Conservation (phyloP, 805 yeast species). For the Starmerella stigmatis region DNA sequence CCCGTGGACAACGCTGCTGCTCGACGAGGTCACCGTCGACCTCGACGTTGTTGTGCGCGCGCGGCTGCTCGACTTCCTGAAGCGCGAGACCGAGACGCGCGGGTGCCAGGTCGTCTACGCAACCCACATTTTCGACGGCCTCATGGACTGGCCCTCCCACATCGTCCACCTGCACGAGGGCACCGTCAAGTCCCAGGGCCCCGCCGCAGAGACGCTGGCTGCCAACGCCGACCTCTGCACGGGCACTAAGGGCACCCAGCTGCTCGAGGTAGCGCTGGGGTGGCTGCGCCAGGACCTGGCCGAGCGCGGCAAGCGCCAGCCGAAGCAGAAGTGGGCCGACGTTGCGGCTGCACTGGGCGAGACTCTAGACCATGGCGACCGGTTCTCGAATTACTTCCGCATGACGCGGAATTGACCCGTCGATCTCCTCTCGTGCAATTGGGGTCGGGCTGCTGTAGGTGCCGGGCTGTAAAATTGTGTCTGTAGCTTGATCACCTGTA, state of each 20-base stretch:
- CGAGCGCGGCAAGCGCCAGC: slow-evolving; percentile 39
- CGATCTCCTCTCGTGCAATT: too few species aligned
- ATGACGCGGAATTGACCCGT: slow-evolving; percentile 23
- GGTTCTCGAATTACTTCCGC: slow-evolving; percentile 27
- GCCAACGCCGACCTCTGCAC: slow-evolving; percentile 16
- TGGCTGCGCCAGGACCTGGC: slow-evolving; percentile 35
- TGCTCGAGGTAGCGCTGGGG: slow-evolving; percentile 30
- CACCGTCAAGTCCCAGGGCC: slow-evolving; percentile 31
- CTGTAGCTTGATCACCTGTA: too few species aligned
- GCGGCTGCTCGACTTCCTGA: slow-evolving; percentile 58
- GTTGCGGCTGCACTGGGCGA: slow-evolving; percentile 29
- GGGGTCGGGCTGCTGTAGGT: too few species aligned
- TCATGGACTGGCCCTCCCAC: slow-evolving; percentile 81
- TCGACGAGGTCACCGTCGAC: slow-evolving; percentile 96
- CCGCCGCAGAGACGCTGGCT: slow-evolving; percentile 21
- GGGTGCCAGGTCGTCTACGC: slow-evolving; percentile 76
- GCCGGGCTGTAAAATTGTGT: too few species aligned
- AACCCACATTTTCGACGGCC: slow-evolving; percentile 93
- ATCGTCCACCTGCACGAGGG: slow-evolving; percentile 73
- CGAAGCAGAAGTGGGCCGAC: slow-evolving; percentile 43
- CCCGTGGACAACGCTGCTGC: slow-evolving; percentile 79
- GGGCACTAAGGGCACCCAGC: slow-evolving; percentile 23
- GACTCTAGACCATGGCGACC: slow-evolving; percentile 26
- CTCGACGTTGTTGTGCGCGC: slow-evolving; percentile 85
- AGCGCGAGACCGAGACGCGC: slow-evolving; percentile 59